These are phyloP conservation scores for Fusarium siculi DNA, from an alignment of 2,329 filamentous ascomycete genomes.

Conservation along the genomic window DNA sequence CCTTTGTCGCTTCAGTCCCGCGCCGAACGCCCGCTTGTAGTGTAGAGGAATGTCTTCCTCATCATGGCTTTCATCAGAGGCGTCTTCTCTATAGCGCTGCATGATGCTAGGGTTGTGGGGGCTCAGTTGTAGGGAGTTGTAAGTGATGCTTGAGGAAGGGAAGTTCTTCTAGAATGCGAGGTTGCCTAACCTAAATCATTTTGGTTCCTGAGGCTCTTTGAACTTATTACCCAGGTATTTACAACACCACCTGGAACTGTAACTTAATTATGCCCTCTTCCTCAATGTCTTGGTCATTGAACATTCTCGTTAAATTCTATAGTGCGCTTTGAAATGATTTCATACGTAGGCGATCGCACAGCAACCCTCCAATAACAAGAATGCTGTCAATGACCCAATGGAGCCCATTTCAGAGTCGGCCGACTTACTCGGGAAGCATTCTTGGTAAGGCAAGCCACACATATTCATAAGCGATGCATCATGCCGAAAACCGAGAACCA, in stretches of 20 bases:
- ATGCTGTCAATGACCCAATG: not conserved
- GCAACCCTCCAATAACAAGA: not conserved
- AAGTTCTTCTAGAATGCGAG: not conserved
- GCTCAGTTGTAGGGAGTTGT: not conserved
- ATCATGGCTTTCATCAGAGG: conserved; percentile 45
- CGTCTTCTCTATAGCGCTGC: conserved; percentile 42
- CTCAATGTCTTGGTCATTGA: not conserved
- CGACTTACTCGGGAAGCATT: conserved; percentile 9
- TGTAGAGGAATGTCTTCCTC: conserved; percentile 64
- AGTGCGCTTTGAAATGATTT: not conserved
- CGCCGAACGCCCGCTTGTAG: conserved; percentile 64
- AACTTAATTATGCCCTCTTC: not conserved
- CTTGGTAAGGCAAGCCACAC: conserved; percentile 30
- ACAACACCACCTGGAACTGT: not conserved
- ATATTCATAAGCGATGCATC: conserved; percentile 18
- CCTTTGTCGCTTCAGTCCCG: conserved; percentile 63
- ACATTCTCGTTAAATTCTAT: not conserved
- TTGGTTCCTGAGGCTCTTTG: not conserved
- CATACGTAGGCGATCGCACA: too few relatives aligned
- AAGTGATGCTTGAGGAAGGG: not conserved
- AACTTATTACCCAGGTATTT: not conserved
- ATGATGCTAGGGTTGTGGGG: conserved; percentile 28
- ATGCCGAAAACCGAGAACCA: conserved; percentile 6
- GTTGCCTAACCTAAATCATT: conserved; percentile 3
- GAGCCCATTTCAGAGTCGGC: not conserved